Evolutionary conservation across 768 basidiomycete species (phyloP).

Genomic region (Trametes coccinea): DNA sequence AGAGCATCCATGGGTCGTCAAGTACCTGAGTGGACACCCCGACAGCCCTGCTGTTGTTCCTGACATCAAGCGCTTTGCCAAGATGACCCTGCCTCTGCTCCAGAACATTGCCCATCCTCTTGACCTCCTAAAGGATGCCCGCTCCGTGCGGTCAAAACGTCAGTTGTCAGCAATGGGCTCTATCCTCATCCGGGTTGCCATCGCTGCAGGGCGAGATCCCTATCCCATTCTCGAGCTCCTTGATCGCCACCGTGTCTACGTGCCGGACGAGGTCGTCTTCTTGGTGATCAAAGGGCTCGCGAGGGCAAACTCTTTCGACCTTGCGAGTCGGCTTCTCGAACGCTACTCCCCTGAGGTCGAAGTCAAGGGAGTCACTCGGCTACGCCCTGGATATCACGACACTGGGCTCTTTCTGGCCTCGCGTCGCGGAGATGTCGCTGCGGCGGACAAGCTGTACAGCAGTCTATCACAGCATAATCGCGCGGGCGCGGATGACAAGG

Average conservation of each 20-base stretch:
- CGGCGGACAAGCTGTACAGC: conserved; percentile 46
- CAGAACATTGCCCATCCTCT: conserved; percentile 22
- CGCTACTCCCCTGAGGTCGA: conserved; percentile 25
- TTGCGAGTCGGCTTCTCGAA: conserved; percentile 47
- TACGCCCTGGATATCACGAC: conserved; percentile 32
- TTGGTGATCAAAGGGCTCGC: conserved; percentile 46
- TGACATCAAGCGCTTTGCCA: not conserved
- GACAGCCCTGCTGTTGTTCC: not conserved
- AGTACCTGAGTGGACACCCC: not conserved
- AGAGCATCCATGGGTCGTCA: conserved; percentile 36
- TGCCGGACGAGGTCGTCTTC: conserved; percentile 27
- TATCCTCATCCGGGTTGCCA: not conserved
- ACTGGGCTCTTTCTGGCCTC: conserved; percentile 56
- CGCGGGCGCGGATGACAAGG: conserved; percentile 34
- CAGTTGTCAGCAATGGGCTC: conserved; percentile 13
- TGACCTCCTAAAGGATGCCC: conserved; percentile 29
- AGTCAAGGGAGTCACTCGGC: not conserved
- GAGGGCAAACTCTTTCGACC: conserved; percentile 37
- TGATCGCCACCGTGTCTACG: conserved; percentile 36
- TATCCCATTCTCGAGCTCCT: conserved; percentile 44
- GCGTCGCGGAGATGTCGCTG: conserved; percentile 48
- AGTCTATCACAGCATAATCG: conserved; percentile 34
- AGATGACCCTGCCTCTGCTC: not conserved
- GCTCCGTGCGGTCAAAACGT: conserved; percentile 37
- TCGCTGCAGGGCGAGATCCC: conserved; percentile 32